These are phyloP conservation scores for Colletotrichum neosansevieriae DNA, from an alignment of 2,329 filamentous ascomycete genomes.

Conservation along the genomic window DNA sequence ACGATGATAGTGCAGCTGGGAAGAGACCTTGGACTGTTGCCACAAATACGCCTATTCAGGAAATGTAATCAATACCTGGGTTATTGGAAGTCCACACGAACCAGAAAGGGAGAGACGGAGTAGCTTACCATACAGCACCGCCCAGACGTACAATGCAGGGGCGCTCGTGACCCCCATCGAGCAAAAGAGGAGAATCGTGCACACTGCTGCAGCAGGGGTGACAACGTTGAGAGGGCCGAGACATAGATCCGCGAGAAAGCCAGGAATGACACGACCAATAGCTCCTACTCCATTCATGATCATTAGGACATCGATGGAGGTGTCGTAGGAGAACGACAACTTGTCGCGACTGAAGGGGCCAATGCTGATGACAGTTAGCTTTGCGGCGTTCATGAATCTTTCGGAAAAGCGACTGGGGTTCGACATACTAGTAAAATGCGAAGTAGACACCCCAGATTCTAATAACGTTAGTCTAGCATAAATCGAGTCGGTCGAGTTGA, in stretches of 20 bases:
- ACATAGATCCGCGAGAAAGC: constrained; percentile 50
- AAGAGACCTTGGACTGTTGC: constrained; percentile 75
- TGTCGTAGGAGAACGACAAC: constrained; percentile 50
- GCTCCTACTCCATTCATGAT: constrained; percentile 56
- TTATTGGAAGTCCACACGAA: too few relatives aligned
- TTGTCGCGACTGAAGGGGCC: constrained; percentile 49
- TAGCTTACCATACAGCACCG: constrained; percentile 67
- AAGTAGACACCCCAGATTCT: constrained; percentile 55
- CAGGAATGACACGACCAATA: constrained; percentile 52
- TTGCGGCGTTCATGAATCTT: constrained; percentile 61
- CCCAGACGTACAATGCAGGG: constrained; percentile 69
- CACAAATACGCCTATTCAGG: constrained; percentile 60
- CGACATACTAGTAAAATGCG: constrained; percentile 57
- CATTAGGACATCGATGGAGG: constrained; percentile 49
- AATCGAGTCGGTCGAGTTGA: constrained; percentile 4
- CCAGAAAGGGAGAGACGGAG: not conserved
- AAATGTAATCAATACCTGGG: not conserved
- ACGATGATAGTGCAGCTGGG: constrained; percentile 67
- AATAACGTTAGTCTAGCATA: constrained; percentile 50
- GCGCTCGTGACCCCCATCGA: constrained; percentile 61
- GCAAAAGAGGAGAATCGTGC: constrained; percentile 59
- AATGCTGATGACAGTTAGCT: constrained; percentile 69
- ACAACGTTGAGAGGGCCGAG: constrained; percentile 57
- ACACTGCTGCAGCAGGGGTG: constrained; percentile 57
- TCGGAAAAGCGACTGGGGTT: constrained; percentile 49